Conservation (phyloP, 2,329 filamentous ascomycete species). For the Colletotrichum gloeosporioides region DNA sequence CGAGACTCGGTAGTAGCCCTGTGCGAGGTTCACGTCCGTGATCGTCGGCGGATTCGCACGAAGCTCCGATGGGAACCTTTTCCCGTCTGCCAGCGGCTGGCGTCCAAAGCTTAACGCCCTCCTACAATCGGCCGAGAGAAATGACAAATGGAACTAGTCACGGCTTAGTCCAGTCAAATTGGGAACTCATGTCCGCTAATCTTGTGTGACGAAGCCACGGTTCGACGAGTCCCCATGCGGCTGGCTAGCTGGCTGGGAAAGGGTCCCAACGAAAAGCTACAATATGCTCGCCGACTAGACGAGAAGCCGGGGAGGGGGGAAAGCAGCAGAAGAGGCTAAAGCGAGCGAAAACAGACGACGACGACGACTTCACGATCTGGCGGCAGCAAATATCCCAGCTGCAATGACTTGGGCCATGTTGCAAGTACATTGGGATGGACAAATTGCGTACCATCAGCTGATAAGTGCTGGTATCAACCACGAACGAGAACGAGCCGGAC, state of each 20-base stretch:
- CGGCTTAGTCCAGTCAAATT: slow-evolving; percentile 4
- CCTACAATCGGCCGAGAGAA: slow-evolving; percentile 13
- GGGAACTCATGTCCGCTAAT: slow-evolving; percentile 20
- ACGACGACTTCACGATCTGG: not conserved
- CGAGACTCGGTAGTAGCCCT: not conserved
- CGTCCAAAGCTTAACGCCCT: slow-evolving; percentile 12
- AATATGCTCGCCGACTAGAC: not conserved
- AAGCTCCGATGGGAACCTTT: not conserved
- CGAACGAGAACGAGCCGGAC: slow-evolving; percentile 5
- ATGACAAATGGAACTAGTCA: not conserved
- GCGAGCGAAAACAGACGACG: not conserved
- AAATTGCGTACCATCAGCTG: slow-evolving; percentile 12
- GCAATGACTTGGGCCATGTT: slow-evolving; percentile 9
- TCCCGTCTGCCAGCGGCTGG: not conserved
- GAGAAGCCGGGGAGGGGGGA: not conserved
- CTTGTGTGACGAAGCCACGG: slow-evolving; percentile 11
- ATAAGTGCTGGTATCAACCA: not conserved
- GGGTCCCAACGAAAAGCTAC: not conserved
- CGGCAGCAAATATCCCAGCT: slow-evolving; percentile 3
- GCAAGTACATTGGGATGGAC: slow-evolving; percentile 15
- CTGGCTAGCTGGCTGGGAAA: not conserved
- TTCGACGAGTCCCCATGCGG: slow-evolving; percentile 5
- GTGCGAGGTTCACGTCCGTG: slow-evolving; percentile 12
- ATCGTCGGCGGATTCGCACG: not conserved
- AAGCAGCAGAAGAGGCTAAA: not conserved